Conservation (phyloP, 1,139 yeast genomes). For the Yarrowia galli region DNA sequence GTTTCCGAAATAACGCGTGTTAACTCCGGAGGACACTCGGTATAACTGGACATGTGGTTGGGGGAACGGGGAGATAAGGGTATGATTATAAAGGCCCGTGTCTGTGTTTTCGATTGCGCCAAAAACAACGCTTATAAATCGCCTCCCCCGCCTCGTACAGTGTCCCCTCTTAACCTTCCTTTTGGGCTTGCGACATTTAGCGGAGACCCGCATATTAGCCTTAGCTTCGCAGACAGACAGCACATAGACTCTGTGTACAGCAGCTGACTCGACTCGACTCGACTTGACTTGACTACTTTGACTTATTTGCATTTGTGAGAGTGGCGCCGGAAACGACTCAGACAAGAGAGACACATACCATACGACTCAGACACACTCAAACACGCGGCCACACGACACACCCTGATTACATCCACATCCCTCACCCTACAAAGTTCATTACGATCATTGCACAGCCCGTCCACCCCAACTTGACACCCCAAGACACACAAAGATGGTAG, state of each 20-base stretch:
- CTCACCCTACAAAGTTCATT: neutral
- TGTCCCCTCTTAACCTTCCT: slow-evolving; percentile 10
- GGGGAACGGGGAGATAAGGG: no score
- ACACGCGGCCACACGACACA: neutral
- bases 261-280: slow-evolving; percentile 4
- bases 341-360: neutral
- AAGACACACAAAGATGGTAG: slow-evolving; percentile 5
- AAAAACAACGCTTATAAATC: no score
- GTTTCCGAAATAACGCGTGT: slow-evolving; percentile 32
- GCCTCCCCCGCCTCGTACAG: neutral
- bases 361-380: no score
- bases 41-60: no score
- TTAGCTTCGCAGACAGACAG: slow-evolving; percentile 12
- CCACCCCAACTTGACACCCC: neutral
- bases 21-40: slow-evolving; percentile 3
- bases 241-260: slow-evolving; percentile 6
- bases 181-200: slow-evolving; percentile 31
- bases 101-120: no score
- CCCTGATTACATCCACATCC: neutral
- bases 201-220: slow-evolving; percentile 34
- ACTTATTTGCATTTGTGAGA: neutral
- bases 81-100: no score
- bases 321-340: neutral
- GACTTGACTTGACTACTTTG: neutral
- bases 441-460: neutral